Percentiles rank a stretch among this genome's conserved stretches.
phyloP scores from a whole-genome alignment of 257 asterid species.

The Fraxinus pennsylvanica region DNA sequence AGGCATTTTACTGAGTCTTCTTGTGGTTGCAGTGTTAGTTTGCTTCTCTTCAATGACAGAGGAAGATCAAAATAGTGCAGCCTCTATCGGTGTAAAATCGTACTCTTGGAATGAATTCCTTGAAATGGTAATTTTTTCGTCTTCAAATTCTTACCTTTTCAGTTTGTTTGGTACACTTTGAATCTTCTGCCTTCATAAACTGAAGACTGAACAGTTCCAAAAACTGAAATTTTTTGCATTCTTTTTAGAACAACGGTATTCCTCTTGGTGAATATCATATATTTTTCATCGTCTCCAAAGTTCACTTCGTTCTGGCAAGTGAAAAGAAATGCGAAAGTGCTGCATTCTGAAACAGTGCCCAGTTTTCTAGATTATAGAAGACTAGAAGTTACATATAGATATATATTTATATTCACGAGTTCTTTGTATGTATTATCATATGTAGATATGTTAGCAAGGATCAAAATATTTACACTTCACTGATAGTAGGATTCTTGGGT shows the following conservation, averaged over 20 bases:
- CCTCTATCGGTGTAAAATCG: constrained; percentile 50
- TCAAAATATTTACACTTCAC: background rate
- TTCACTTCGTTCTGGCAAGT: background rate
- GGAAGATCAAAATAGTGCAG: constrained; percentile 56
- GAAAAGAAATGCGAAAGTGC: no score
- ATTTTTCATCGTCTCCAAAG: background rate
- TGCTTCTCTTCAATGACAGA: constrained; percentile 70
- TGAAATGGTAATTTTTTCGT: constrained; percentile 42
- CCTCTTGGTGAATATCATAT: background rate
- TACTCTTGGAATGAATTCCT: constrained; percentile 79
- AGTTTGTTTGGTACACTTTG: constrained; percentile 4
- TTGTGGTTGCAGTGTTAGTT: constrained; percentile 63
- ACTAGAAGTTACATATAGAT: background rate
- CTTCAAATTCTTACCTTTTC: background rate
- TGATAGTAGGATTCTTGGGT: background rate
- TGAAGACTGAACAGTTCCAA: background rate
- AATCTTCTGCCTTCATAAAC: constrained; percentile 7
- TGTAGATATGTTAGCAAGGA: background rate
- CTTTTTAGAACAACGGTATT: background rate
- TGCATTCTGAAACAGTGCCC: background rate
- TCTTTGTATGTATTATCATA: background rate
- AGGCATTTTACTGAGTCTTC: constrained; percentile 19
- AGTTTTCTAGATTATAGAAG: background rate
- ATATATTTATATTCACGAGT: background rate
- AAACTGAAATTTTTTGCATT: background rate